A percentile compares a stretch with the other conserved stretches of the same genome.
These are phyloP conservation scores for Closterium sp. DNA, from an alignment of 139 green algal species.

Conservation along the genomic window DNA sequence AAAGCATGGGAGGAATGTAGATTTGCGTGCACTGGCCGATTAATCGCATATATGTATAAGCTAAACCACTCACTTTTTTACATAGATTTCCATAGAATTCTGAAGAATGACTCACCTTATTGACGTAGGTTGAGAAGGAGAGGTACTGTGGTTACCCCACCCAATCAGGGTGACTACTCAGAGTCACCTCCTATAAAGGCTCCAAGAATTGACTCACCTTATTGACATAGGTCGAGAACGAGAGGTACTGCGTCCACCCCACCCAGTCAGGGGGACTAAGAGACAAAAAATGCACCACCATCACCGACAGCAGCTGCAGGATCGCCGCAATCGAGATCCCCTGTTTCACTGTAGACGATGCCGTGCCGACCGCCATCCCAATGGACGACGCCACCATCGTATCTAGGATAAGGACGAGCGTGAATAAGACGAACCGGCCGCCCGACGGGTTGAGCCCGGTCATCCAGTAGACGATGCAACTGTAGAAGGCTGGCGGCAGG, in stretches of 20 bases:
- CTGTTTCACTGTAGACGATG: not conserved
- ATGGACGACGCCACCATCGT: constrained; percentile 31
- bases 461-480: constrained; percentile 36
- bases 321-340: constrained; percentile 8
- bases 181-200: too few relatives aligned
- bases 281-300: constrained; percentile 16
- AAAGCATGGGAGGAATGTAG: too few relatives aligned
- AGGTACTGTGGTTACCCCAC: constrained; percentile 33
- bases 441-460: constrained; percentile 21
- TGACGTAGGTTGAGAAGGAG: constrained; percentile 27
- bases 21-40: too few relatives aligned
- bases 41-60: too few relatives aligned
- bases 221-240: constrained; percentile 28
- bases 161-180: not conserved
- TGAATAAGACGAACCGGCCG: constrained; percentile 27
- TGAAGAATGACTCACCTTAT: not conserved
- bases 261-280: constrained; percentile 9
- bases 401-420: constrained; percentile 11
- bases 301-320: constrained; percentile 18
- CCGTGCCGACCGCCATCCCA: constrained; percentile 17
- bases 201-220: not conserved
- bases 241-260: constrained; percentile 41
- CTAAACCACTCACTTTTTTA: too few relatives aligned
- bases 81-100: too few relatives aligned
- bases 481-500: constrained; percentile 18